Evolutionary conservation across 2,329 filamentous ascomycete species (phyloP), one percentile per base, ranked within the genome.

Genomic region (Decorospora gaudefroyi): DNA sequence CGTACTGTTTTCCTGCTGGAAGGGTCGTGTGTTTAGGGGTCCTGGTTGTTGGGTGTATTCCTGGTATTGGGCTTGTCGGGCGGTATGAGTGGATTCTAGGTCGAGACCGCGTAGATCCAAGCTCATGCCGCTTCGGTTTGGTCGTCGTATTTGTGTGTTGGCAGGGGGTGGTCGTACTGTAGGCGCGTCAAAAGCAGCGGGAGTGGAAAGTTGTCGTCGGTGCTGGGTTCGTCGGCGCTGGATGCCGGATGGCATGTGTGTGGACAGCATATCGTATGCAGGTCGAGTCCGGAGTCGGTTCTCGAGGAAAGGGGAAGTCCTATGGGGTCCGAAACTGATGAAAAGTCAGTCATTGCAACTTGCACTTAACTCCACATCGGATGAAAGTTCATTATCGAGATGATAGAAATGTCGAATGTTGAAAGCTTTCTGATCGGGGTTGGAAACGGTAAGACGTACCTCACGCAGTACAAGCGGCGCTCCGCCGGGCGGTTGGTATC

Each of bases 141-240:
- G 64, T 61, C 65, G 63, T 59, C 56, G 59, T 70, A 76, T 77
- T 71, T 74, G 70, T 62, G 75, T 76, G 72, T 81, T 79, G 65
- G 74, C 73, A 69, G 85, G 81, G 75, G 87, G 78, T 74, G 78
- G 78, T 68, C 74, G 81, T 74, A 84, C 82, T 80, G 84, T 87
- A 69, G 83, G 81, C 64, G 83, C 82, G 71, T 92, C 88, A 74
- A 88, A 88, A 70, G 81, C 82, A 72, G 81, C 82, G 55, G 88
- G 88, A 67, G 88, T 92, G 65, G 90, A 96, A 67, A 88, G 86
- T 78, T 95, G 90, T 76, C 90, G 87, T 72, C 88, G 82, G 76
- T 95, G 90, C 74, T 83, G 80, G 75, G 83, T 82, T 72, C 85
- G 82, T 72, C 84, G 84, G 73, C 81, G 80, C 71, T 88, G 85